These are phyloP conservation scores for Erodium moschatum DNA, from an alignment of 441 rosid genomes.

Conservation along the genomic window DNA sequence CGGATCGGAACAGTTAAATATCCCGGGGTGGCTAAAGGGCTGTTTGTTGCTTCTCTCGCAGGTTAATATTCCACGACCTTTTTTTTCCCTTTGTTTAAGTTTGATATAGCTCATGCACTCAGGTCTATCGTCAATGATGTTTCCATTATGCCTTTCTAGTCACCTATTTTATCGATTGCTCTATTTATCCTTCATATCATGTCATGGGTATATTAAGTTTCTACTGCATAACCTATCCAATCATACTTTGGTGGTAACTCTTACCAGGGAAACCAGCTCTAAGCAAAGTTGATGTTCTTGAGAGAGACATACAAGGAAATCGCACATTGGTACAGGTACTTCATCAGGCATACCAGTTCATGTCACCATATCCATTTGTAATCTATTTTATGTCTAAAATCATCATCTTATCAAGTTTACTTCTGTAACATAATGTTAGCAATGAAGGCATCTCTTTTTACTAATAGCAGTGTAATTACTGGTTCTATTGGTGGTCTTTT, in stretches of 20 bases:
- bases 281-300: conserved; percentile 67
- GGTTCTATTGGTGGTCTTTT: background rate
- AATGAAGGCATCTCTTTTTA: background rate
- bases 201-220: background rate
- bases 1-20: conserved; percentile 65
- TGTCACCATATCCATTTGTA: background rate
- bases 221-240: background rate
- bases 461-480: background rate
- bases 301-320: conserved; percentile 46
- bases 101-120: conserved; percentile 1
- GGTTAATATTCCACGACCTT: conserved; percentile 37
- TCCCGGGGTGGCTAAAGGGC: conserved; percentile 82
- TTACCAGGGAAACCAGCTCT: conserved; percentile 60
- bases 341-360: background rate
- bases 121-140: conserved; percentile 10
- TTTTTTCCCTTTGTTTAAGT: conserved; percentile 7
- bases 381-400: background rate
- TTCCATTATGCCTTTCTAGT: background rate
- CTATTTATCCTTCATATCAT: background rate
- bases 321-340: conserved; percentile 60
- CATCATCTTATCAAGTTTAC: background rate
- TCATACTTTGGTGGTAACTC: conserved; percentile 8
- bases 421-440: background rate
- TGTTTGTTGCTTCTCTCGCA: conserved; percentile 66
- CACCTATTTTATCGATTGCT: conserved; percentile 3